These are phyloP conservation scores for Adiantum capillusveneris DNA, from an alignment of 75 land plant genomes.

Conservation along the genomic window DNA sequence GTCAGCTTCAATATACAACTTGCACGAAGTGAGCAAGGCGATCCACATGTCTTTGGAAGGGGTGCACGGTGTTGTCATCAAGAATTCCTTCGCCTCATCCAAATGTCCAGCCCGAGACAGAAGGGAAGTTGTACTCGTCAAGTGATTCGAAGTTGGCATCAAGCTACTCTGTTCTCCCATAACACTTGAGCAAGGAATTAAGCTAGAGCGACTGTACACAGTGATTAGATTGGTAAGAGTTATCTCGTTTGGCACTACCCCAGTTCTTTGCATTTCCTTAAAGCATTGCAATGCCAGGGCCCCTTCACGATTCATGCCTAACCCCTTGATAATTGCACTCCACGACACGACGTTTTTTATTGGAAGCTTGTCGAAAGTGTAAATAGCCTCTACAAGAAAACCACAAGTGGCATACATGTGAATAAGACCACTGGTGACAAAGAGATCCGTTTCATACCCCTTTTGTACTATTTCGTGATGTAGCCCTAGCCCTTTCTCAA, in stretches of 20 bases:
- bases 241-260: background rate
- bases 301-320: background rate
- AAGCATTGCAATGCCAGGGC: background rate
- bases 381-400: background rate
- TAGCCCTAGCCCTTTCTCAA: background rate
- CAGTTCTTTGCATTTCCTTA: constrained; percentile 3
- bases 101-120: background rate
- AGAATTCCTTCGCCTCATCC: background rate
- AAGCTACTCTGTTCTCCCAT: background rate
- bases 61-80: background rate
- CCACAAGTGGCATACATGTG: constrained; percentile 5
- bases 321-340: constrained; percentile 6
- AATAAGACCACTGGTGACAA: background rate
- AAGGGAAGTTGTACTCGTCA: background rate
- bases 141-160: background rate
- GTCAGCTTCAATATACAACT: background rate
- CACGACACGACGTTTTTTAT: background rate
- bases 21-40: background rate
- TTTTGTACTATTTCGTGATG: background rate
- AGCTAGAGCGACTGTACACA: background rate
- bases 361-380: background rate
- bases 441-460: constrained; percentile 2
- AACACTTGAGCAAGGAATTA: background rate
- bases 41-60: background rate
- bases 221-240: background rate